phyloP scores from a whole-genome alignment of 345 rosid genomes.

The Syzygium aqueum region DNA sequence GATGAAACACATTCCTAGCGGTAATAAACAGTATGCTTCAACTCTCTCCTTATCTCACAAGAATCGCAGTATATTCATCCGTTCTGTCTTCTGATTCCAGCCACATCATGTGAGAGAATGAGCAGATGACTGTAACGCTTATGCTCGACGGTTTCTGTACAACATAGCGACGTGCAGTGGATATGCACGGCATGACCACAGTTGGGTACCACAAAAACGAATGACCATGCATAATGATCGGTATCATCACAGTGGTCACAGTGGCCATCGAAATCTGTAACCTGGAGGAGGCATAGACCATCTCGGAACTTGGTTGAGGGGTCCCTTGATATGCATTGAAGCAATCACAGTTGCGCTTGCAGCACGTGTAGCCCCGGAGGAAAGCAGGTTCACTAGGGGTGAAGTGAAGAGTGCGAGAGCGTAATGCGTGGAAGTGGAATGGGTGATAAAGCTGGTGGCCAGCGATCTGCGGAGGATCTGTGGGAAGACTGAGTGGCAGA shows the following conservation, averaged over 20 bases:
- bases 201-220: neutral
- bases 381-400: neutral
- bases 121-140: neutral
- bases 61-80: neutral
- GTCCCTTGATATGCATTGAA: neutral
- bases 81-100: neutral
- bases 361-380: neutral
- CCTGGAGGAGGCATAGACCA: neutral
- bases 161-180: neutral
- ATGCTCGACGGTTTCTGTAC: neutral
- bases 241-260: neutral
- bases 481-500: neutral
- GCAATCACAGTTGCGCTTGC: neutral
- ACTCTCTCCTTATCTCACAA: neutral
- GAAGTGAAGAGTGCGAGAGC: neutral
- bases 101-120: neutral
- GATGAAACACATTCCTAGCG: neutral
- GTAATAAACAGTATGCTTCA: neutral
- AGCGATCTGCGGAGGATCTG: neutral
- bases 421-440: neutral
- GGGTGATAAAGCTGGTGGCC: neutral
- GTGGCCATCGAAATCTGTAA: neutral
- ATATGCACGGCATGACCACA: neutral
- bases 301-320: neutral
- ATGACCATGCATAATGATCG: neutral